Evolutionary conservation across 495 filamentous ascomycete genomes (phyloP).

Genomic region (Xylaria grammica): DNA sequence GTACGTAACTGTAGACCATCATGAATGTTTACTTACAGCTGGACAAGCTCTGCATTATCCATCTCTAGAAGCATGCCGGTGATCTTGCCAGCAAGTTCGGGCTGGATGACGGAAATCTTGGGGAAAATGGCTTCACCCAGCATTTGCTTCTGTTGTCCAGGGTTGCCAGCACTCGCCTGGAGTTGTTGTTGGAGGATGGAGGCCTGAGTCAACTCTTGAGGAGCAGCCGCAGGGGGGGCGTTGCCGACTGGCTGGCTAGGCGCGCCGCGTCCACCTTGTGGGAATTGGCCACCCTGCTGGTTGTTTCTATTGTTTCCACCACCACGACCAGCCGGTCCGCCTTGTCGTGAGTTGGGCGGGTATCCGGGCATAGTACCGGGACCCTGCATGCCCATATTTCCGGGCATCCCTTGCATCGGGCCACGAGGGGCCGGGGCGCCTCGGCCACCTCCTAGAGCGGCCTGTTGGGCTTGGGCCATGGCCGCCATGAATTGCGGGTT

Average conservation of each 20-base stretch:
- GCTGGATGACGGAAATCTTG: constrained; percentile 93
- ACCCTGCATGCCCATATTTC: constrained; percentile 55
- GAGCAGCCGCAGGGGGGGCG: constrained; percentile 37
- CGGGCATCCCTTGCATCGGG: constrained; percentile 73
- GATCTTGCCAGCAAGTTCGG: constrained; percentile 96
- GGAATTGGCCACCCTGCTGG: constrained; percentile 39
- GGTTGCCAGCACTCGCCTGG: constrained; percentile 54
- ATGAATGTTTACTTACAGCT: constrained; percentile 74
- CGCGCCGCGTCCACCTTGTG: constrained; percentile 63
- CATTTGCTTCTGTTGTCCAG: constrained; percentile 92
- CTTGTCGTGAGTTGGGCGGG: constrained; percentile 56
- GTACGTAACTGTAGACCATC: background rate
- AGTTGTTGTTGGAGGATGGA: constrained; percentile 57
- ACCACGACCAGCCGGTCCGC: constrained; percentile 50
- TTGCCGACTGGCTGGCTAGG: constrained; percentile 39
- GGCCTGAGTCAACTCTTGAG: constrained; percentile 44
- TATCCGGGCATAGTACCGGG: constrained; percentile 68
- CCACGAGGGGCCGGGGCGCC: constrained; percentile 75
- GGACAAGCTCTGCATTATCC: constrained; percentile 91
- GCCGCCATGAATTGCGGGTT: constrained; percentile 63
- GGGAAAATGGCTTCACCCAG: constrained; percentile 97
- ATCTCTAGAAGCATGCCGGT: constrained; percentile 99
- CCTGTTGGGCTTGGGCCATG: constrained; percentile 71
- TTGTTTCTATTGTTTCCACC: constrained; percentile 44
- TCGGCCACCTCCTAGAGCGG: constrained; percentile 67